phyloP scores from a whole-genome alignment of 352 stramenopile genomes.

The Phytophthora agathidicida region DNA sequence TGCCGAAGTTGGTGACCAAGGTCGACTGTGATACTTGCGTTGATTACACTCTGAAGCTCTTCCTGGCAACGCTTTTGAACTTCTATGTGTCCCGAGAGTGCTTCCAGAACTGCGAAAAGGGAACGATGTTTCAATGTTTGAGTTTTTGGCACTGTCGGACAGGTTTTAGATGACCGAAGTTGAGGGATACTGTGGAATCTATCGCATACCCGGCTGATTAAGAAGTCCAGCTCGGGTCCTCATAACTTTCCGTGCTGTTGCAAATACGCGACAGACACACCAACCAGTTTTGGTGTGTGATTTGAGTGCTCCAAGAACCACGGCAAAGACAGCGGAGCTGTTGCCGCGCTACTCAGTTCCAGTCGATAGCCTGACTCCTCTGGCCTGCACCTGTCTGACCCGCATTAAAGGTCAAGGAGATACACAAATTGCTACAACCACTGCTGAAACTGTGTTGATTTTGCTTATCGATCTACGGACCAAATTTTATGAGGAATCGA shows the following conservation, averaged over 20 bases:
- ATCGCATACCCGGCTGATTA: neutral
- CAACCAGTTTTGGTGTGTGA: constrained; percentile 1
- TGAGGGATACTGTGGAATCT: too few relatives aligned
- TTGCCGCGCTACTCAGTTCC: neutral
- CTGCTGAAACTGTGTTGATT: neutral
- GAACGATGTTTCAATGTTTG: neutral
- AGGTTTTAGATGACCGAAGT: constrained; percentile 6
- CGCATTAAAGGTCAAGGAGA: neutral
- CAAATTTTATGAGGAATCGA: neutral
- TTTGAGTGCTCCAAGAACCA: neutral
- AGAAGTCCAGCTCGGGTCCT: constrained; percentile 10
- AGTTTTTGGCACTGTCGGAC: neutral
- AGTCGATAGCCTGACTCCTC: neutral
- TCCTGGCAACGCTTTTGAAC: neutral
- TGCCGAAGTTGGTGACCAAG: neutral
- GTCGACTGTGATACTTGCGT: constrained; percentile 19
- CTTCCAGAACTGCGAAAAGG: constrained; percentile 2
- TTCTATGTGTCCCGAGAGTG: neutral
- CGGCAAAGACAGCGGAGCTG: neutral
- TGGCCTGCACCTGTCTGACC: neutral
- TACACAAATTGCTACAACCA: neutral
- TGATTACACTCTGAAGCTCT: constrained; percentile 7
- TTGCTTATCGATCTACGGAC: neutral
- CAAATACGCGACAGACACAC: neutral
- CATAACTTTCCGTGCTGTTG: constrained; percentile 4